A percentile compares a stretch with the other conserved stretches of the same genome.
These are phyloP conservation scores for Talaromyces atroroseus DNA, from an alignment of 2,329 filamentous ascomycete species.

Conservation along the genomic window DNA sequence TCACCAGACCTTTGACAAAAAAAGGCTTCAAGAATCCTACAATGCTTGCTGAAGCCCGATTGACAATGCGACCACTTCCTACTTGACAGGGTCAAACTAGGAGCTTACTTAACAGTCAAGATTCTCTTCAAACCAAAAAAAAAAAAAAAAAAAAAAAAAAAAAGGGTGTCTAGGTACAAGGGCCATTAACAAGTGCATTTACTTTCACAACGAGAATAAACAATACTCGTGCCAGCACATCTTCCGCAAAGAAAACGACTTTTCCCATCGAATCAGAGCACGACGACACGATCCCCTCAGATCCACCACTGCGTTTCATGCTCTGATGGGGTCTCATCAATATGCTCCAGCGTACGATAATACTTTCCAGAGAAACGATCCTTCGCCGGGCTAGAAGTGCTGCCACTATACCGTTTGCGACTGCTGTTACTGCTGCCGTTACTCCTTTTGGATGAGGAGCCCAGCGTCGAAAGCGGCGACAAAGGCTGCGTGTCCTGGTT, in stretches of 20 bases:
- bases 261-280: too few species aligned
- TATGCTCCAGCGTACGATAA: not conserved
- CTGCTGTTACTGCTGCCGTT: not conserved
- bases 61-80: too few species aligned
- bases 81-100: too few species aligned
- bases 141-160: too few species aligned
- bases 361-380: not conserved
- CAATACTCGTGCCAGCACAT: not conserved
- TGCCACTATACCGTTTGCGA: not conserved
- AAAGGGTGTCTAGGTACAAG: not conserved
- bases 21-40: too few species aligned
- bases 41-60: too few species aligned
- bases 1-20: too few species aligned
- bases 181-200: not conserved
- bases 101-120: too few species aligned
- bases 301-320: not conserved
- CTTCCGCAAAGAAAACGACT: not conserved
- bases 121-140: too few species aligned
- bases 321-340: not conserved
- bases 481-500: conserved; percentile 5
- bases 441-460: not conserved
- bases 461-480: not conserved
- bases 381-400: not conserved
- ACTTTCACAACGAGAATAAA: not conserved
- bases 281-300: not conserved